A percentile compares a stretch with the other conserved stretches of the same genome.
Evolutionary conservation across 2,329 filamentous ascomycete species (phyloP).

Genomic region (Arthrobotrys sphaeroides): DNA sequence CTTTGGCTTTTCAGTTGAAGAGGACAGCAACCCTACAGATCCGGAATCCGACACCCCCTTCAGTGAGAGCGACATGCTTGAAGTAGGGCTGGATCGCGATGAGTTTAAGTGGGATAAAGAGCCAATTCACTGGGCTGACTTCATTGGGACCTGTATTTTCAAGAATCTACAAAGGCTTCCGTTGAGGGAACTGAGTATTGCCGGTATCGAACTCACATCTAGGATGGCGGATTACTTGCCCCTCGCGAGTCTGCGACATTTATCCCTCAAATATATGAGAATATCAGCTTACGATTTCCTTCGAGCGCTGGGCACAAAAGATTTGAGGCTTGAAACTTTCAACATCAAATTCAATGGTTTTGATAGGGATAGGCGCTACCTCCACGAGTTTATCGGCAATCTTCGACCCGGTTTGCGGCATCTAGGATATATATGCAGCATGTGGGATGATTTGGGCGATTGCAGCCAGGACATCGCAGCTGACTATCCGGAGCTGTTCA

Average conservation of each 20-base stretch:
- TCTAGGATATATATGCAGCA: background rate
- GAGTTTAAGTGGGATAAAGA: background rate
- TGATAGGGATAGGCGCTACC: background rate
- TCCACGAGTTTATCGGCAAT: background rate
- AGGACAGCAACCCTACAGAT: background rate
- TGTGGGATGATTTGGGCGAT: background rate
- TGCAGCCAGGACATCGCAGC: background rate
- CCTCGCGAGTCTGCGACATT: background rate
- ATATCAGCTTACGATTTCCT: background rate
- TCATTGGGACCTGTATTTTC: conserved; percentile 4
- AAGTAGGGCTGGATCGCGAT: background rate
- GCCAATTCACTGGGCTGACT: background rate
- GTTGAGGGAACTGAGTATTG: background rate
- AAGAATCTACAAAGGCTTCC: background rate
- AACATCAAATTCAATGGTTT: background rate
- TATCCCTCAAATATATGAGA: background rate
- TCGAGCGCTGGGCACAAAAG: background rate
- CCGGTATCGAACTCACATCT: background rate
- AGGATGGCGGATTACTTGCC: background rate
- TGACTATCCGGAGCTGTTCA: background rate
- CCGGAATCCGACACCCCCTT: background rate
- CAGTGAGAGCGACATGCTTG: background rate
- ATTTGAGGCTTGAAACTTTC: background rate
- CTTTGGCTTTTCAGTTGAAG: background rate
- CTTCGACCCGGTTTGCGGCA: background rate